Evolutionary conservation across 129 eudicot genomes (phyloP).

Genomic region (Chrysanthemum lavandulifolium): DNA sequence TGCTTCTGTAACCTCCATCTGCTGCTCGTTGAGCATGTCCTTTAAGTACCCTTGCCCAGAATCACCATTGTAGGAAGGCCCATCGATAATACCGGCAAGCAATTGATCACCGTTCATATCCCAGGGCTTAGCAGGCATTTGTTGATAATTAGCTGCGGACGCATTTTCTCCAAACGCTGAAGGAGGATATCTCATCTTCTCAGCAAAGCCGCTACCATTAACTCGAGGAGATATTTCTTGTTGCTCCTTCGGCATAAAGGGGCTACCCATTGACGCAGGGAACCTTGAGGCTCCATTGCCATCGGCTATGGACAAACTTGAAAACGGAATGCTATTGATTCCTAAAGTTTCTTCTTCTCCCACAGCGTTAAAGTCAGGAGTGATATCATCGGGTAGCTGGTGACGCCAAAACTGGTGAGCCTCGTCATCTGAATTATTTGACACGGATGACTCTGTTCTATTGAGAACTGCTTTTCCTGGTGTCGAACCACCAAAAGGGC

Average conservation of each 20-base stretch:
- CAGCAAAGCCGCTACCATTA: conserved; percentile 41
- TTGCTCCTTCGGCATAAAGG: conserved; percentile 3
- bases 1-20: conserved; percentile 36
- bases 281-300: conserved; percentile 49
- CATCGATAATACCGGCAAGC: conserved; percentile 39
- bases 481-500: conserved; percentile 32
- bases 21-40: conserved; percentile 26
- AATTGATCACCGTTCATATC: conserved; percentile 55
- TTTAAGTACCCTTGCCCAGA: conserved; percentile 18
- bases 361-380: conserved; percentile 74
- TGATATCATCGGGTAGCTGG: conserved; percentile 97
- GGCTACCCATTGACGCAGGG: conserved; percentile 5
- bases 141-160: conserved; percentile 43
- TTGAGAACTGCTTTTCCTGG: conserved; percentile 57
- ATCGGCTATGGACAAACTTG: conserved; percentile 56
- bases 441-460: conserved; percentile 74
- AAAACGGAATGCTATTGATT: conserved; percentile 50
- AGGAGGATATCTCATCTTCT: conserved; percentile 42
- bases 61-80: conserved; percentile 27
- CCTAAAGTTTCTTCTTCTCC: conserved; percentile 59
- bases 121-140: conserved; percentile 59
- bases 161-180: conserved; percentile 40
- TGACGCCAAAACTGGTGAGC: conserved; percentile 82
- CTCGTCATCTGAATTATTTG: conserved; percentile 88
- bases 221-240: conserved; percentile 42